phyloP scores from a whole-genome alignment of 2,329 filamentous ascomycete genomes.

The Pseudopithomyces chartarum region DNA sequence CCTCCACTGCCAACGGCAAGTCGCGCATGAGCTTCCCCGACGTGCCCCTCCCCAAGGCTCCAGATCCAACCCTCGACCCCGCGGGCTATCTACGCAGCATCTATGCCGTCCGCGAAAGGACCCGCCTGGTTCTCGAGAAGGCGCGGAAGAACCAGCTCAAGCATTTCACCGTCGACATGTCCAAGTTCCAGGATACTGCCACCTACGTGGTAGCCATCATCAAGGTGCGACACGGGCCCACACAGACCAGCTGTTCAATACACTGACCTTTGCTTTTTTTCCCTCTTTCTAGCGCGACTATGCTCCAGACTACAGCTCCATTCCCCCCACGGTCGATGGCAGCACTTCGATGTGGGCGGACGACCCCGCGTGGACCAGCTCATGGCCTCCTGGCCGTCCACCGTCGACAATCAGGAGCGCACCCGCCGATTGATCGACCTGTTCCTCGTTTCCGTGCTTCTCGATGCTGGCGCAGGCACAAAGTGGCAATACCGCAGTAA shows the following conservation, averaged over 20 bases:
- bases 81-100: slow-evolving; percentile 90
- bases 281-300: slow-evolving; percentile 68
- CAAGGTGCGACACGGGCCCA: slow-evolving; percentile 66
- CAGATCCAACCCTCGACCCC: slow-evolving; percentile 86
- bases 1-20: slow-evolving; percentile 44
- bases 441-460: slow-evolving; percentile 78
- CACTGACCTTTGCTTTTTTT: slow-evolving; percentile 4
- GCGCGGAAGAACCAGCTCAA: slow-evolving; percentile 76
- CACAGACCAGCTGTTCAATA: not conserved
- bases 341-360: slow-evolving; percentile 83
- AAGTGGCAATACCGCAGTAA: slow-evolving; percentile 92
- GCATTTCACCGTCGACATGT: slow-evolving; percentile 88
- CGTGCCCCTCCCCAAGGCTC: slow-evolving; percentile 79
- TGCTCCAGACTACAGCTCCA: slow-evolving; percentile 69
- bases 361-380: slow-evolving; percentile 74
- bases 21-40: slow-evolving; percentile 64
- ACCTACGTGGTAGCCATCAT: slow-evolving; percentile 91
- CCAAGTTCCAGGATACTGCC: slow-evolving; percentile 82
- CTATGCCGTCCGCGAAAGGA: slow-evolving; percentile 82
- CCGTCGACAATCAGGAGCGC: slow-evolving; percentile 73
- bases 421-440: slow-evolving; percentile 78
- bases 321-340: slow-evolving; percentile 88
- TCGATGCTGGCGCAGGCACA: slow-evolving; percentile 88
- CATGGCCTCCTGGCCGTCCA: slow-evolving; percentile 69
- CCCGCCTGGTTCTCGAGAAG: slow-evolving; percentile 74